Base-by-base conservation (phyloP, 306 rosid species). In the Fragaria vesca region DNA sequence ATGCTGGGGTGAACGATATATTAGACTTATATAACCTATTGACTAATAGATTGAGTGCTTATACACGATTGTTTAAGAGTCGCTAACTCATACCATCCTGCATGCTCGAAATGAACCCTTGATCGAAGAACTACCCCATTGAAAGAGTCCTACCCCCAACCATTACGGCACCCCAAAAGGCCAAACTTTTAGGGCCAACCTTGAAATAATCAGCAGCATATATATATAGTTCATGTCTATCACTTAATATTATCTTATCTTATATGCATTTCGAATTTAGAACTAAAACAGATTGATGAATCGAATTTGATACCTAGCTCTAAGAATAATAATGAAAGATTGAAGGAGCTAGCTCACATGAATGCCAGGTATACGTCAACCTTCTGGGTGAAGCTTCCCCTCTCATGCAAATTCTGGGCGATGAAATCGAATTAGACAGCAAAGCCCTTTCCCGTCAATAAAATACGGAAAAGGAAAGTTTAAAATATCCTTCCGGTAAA, bases 281-380 rank as follows among this genome's bases (percentile, higher is more conserved):
- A 66, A 36, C 47, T 36, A 36, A 63, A 42, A 32, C 6, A 66
- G n/a, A 9, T 18, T 66, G 15, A 66, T 55, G 2, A 2, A 26
- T 61, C 66, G 26, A 66, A n/a, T 61, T 21, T 18, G 60, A 58
- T 24, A 60, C 46, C 45, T 60, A 32, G 36, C 46, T 8, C 7
- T 42, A 40, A 57, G 6, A 46, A 28, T 43, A 46, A 28, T 60
- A 26, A 73, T 6, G 38, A 30, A 15, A 8, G 69, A 26, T 61
- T 0, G 5, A 28, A 75, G 7, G 12, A 43, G 65, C 78, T 38
- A 36, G 4, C n/a, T 46, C 78, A 75, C 71, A 45, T 75, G 61
- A 7, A 61, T 61, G 58, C 5, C 71, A 61, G 78, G 78, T 75
- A 30, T 45, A 61, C 78, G 13, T 28, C 78, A 75, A 75, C 58